Conservation (phyloP, 768 basidiomycete species). For the Leccinum pellstonianum region DNA sequence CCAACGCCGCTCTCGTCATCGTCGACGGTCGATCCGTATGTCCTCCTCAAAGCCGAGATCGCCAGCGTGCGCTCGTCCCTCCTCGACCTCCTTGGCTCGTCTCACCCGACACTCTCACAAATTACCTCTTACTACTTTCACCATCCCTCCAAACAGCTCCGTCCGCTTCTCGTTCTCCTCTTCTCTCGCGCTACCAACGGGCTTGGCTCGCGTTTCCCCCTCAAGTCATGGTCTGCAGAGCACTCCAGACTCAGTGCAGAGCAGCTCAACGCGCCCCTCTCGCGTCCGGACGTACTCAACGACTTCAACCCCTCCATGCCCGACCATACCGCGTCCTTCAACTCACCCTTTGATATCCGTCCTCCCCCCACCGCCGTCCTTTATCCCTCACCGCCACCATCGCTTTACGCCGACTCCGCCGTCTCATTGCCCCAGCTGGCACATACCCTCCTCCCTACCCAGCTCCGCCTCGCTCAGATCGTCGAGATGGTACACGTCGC, state of each 20-base stretch:
- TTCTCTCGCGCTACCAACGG: constrained; percentile 94
- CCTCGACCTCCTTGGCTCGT: constrained; percentile 77
- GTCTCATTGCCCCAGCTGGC: constrained; percentile 34
- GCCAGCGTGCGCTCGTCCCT: constrained; percentile 67
- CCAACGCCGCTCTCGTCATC: constrained; percentile 20
- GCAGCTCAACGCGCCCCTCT: constrained; percentile 78
- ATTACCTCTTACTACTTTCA: constrained; percentile 93
- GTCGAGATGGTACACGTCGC: constrained; percentile 99
- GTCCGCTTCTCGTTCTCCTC: constrained; percentile 86
- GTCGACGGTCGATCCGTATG: constrained; percentile 55
- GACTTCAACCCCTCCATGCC: constrained; percentile 91
- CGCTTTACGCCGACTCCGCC: constrained; percentile 18
- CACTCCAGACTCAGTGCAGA: constrained; percentile 51
- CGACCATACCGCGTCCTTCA: constrained; percentile 70
- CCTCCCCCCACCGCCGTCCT: constrained; percentile 27
- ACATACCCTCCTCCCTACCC: constrained; percentile 66
- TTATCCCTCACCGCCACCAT: constrained; percentile 28
- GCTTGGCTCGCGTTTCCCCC: constrained; percentile 62
- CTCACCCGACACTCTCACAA: constrained; percentile 83
- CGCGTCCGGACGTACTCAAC: constrained; percentile 76
- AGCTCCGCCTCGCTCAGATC: constrained; percentile 90
- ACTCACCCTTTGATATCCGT: constrained; percentile 51
- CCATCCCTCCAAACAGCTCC: constrained; percentile 85
- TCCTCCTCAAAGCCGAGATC: constrained; percentile 73
- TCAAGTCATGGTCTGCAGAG: constrained; percentile 62